These are phyloP conservation scores for Hexamita inflata DNA, from an alignment of 208 protist species.

Conservation along the genomic window DNA sequence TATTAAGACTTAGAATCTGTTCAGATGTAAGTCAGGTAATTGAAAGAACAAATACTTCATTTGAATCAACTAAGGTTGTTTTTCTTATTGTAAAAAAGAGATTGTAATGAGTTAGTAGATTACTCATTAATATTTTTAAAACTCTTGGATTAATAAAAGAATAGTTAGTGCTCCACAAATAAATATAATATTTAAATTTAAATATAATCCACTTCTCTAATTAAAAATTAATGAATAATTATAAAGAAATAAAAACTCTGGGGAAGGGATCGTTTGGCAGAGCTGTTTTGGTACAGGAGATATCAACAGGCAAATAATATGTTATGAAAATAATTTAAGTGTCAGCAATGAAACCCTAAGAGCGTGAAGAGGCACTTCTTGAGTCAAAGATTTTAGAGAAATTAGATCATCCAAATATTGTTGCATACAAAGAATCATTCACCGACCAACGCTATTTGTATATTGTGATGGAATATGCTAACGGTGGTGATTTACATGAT, in stretches of 20 bases:
- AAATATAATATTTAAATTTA: too few relatives aligned
- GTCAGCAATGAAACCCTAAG: constrained; percentile 8
- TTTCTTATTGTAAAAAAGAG: too few relatives aligned
- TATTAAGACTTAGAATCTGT: too few relatives aligned
- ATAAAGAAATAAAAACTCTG: constrained; percentile 3
- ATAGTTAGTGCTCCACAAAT: too few relatives aligned
- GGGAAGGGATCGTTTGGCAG: constrained; percentile 29
- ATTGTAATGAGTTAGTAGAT: too few relatives aligned
- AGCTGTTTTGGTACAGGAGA: constrained; percentile 18
- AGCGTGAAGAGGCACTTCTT: constrained; percentile 18
- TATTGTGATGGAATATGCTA: constrained; percentile 43
- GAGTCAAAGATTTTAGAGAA: constrained; percentile 30
- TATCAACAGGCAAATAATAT: constrained; percentile 1
- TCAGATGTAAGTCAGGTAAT: too few relatives aligned
- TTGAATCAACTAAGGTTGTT: too few relatives aligned
- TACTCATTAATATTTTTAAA: too few relatives aligned
- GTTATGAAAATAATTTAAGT: constrained; percentile 29
- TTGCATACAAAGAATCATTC: constrained; percentile 34
- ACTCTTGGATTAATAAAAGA: too few relatives aligned
- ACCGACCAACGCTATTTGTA: not conserved
- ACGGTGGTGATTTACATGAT: constrained; percentile 27
- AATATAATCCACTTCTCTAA: too few relatives aligned
- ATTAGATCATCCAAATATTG: constrained; percentile 33
- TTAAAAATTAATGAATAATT: constrained; percentile 17
- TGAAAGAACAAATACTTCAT: too few relatives aligned